Conservation (phyloP, 176 grass and related monocot species). For the Aegilops bicornis region DNA sequence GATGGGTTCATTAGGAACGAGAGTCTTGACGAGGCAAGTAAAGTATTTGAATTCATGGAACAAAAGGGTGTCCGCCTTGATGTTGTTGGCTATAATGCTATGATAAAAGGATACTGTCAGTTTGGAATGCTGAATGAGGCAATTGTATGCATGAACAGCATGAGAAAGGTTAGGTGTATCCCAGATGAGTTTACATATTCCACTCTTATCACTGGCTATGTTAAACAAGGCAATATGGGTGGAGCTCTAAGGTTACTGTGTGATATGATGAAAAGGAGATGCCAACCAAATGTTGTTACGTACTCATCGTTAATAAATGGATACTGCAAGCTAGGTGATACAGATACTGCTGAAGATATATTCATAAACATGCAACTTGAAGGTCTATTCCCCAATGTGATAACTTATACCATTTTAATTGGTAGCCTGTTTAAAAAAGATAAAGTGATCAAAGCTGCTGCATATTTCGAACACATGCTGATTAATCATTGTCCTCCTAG, state of each 20-base stretch:
- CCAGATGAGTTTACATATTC: constrained; percentile 85
- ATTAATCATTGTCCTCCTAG: constrained; percentile 66
- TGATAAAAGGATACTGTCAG: constrained; percentile 90
- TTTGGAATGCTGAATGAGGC: constrained; percentile 75
- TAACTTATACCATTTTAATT: constrained; percentile 72
- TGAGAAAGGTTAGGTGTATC: constrained; percentile 49
- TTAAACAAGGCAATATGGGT: constrained; percentile 51
- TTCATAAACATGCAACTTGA: constrained; percentile 55
- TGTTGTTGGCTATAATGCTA: constrained; percentile 67
- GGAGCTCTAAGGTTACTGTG: constrained; percentile 59
- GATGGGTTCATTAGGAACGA: constrained; percentile 84
- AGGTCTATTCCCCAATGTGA: constrained; percentile 59
- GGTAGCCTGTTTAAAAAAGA: constrained; percentile 60
- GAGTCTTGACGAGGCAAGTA: constrained; percentile 60
- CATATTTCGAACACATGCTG: constrained; percentile 70
- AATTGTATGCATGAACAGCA: constrained; percentile 48
- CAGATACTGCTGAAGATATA: constrained; percentile 46
- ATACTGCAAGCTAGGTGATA: constrained; percentile 61
- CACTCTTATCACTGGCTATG: constrained; percentile 59
- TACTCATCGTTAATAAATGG: constrained; percentile 68
- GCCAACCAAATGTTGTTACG: constrained; percentile 65
- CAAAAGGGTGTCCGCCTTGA: constrained; percentile 45
- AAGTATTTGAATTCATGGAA: constrained; percentile 70
- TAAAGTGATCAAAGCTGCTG: constrained; percentile 42
- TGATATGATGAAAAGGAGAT: constrained; percentile 70